Conservation (phyloP, 2,329 filamentous ascomycete species). For the Aspergillus hiratsukae region DNA sequence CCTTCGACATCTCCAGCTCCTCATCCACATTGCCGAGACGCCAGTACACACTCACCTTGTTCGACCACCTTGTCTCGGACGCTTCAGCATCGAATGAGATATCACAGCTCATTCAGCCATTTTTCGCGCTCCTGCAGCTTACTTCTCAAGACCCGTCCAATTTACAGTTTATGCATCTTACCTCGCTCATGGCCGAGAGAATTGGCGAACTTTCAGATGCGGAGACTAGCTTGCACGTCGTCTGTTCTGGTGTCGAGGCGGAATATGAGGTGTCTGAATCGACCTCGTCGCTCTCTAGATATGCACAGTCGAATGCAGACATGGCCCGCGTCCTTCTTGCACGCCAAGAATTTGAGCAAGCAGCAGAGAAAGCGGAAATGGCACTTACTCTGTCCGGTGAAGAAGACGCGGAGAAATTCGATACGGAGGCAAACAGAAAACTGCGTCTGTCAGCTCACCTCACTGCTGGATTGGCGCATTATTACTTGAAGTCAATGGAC, state of each 20-base stretch:
- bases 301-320: constrained; percentile 80
- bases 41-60: constrained; percentile 74
- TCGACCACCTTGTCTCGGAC: constrained; percentile 69
- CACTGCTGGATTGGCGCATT: constrained; percentile 77
- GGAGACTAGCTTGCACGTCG: constrained; percentile 57
- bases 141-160: constrained; percentile 66
- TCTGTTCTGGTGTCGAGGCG: constrained; percentile 68
- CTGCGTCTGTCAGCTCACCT: constrained; percentile 79
- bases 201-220: constrained; percentile 64
- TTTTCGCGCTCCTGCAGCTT: constrained; percentile 84
- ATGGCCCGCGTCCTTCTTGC: constrained; percentile 80
- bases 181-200: constrained; percentile 76
- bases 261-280: constrained; percentile 85
- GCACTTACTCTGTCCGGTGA: constrained; percentile 76
- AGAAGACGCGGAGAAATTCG: constrained; percentile 60
- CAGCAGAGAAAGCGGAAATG: constrained; percentile 74
- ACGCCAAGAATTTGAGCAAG: constrained; percentile 58
- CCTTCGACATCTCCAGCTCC: constrained; percentile 84
- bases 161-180: constrained; percentile 69
- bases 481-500: constrained; percentile 62
- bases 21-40: constrained; percentile 68
- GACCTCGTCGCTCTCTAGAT: constrained; percentile 64
- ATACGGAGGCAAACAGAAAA: constrained; percentile 59
- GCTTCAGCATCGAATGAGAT: constrained; percentile 51
- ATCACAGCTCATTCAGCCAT: constrained; percentile 68